Percentiles rank a stretch among this genome's conserved stretches.
Evolutionary conservation across 805 yeast species (phyloP).

Genomic region (Saturnispora halmiae): DNA sequence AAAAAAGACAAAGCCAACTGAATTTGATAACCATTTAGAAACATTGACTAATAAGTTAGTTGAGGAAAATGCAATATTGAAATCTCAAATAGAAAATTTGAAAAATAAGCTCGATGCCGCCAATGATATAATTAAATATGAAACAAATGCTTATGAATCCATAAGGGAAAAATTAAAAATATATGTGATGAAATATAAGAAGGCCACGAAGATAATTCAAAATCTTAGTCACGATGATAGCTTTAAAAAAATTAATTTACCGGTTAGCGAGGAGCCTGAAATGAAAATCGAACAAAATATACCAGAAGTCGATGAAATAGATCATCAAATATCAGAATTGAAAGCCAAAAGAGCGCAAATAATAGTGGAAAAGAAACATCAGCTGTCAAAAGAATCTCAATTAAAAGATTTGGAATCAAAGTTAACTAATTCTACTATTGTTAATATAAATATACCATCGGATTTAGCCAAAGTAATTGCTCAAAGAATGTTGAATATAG

Average conservation of each 20-base stretch:
- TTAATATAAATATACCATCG: slow-evolving; percentile 7
- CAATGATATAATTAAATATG: slow-evolving; percentile 20
- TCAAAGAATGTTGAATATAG: slow-evolving; percentile 4
- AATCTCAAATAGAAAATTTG: slow-evolving; percentile 5
- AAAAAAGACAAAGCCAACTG: slow-evolving; percentile 7
- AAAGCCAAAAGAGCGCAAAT: slow-evolving; percentile 8
- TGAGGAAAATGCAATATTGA: slow-evolving; percentile 2
- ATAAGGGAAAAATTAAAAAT: slow-evolving; percentile 15
- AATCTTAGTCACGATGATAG: too few relatives aligned
- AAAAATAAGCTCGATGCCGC: slow-evolving; percentile 17
- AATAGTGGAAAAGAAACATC: slow-evolving; percentile 1
- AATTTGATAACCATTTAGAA: slow-evolving; percentile 14
- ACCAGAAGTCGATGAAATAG: slow-evolving; percentile 9
- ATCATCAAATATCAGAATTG: slow-evolving; percentile 10
- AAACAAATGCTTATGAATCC: slow-evolving; percentile 11
- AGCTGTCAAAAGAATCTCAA: background rate
- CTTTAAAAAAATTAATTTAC: too few relatives aligned
- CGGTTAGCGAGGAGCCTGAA: too few relatives aligned
- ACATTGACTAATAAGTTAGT: slow-evolving; percentile 3
- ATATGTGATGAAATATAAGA: slow-evolving; percentile 10
- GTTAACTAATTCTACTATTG: slow-evolving; percentile 3
- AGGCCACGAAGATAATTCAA: slow-evolving; percentile 2
- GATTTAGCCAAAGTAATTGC: slow-evolving; percentile 8
- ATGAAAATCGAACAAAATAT: background rate
- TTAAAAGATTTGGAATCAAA: slow-evolving; percentile 1